These are phyloP conservation scores for Blastobotrys raffinosifermentans DNA, from an alignment of 1,139 yeast genomes.

Conservation along the genomic window DNA sequence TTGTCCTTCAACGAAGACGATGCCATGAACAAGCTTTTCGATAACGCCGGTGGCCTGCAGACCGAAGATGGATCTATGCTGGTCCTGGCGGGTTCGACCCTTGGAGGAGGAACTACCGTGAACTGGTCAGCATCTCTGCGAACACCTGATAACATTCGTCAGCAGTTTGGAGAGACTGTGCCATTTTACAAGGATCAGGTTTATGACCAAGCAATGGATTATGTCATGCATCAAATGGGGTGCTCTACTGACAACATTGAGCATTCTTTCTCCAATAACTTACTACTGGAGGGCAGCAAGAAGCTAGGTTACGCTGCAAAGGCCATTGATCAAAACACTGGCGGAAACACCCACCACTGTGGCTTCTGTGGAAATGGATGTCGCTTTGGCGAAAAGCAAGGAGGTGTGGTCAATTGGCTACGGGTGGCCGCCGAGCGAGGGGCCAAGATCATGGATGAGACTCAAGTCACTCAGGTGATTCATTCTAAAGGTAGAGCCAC, in stretches of 20 bases:
- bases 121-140: constrained; percentile 58
- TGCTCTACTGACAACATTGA: constrained; percentile 38
- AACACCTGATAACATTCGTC: constrained; percentile 50
- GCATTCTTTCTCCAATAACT: constrained; percentile 47
- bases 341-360: constrained; percentile 46
- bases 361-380: constrained; percentile 53
- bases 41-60: constrained; percentile 37
- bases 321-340: constrained; percentile 47
- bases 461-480: constrained; percentile 39
- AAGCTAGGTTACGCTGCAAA: constrained; percentile 44
- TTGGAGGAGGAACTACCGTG: constrained; percentile 58
- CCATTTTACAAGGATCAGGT: constrained; percentile 43
- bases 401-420: constrained; percentile 49
- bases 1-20: constrained; percentile 38
- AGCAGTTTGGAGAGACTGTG: constrained; percentile 45
- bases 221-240: constrained; percentile 50
- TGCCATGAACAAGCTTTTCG: constrained; percentile 40
- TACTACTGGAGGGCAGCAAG: constrained; percentile 43
- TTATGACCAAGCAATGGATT: constrained; percentile 44
- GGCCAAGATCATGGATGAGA: constrained; percentile 44
- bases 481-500: constrained; percentile 42
- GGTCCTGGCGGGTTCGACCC: constrained; percentile 49
- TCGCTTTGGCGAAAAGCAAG: constrained; percentile 50
- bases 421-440: constrained; percentile 48
- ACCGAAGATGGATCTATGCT: constrained; percentile 36